Evolutionary conservation across 148 eudicot species (phyloP).

Genomic region (Fagopyrum tataricum): DNA sequence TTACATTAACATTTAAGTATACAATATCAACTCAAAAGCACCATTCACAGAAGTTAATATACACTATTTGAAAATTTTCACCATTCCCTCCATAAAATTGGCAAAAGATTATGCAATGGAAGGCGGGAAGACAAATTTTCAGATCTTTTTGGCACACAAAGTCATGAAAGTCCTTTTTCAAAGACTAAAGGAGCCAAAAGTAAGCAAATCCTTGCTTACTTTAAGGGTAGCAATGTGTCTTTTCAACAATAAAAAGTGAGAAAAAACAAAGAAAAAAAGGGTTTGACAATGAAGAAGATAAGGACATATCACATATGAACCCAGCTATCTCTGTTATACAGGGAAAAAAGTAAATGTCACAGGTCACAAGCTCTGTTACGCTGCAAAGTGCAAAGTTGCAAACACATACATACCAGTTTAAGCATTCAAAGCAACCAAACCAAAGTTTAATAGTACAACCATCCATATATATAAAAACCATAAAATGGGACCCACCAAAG

Average conservation of each 20-base stretch:
- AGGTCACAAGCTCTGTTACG: constrained; percentile 22
- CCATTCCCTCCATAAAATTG: background rate
- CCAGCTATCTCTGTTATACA: constrained; percentile 2
- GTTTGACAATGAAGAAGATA: constrained; percentile 15
- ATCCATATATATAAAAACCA: background rate
- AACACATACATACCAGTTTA: background rate
- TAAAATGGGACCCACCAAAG: background rate
- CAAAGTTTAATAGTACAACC: background rate
- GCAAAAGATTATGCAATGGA: background rate
- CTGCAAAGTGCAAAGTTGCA: constrained; percentile 14
- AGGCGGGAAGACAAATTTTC: constrained; percentile 4
- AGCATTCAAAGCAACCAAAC: constrained; percentile 2
- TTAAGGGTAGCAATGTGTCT: constrained; percentile 1
- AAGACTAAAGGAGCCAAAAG: background rate
- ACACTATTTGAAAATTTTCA: too few species aligned
- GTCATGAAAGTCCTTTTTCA: background rate
- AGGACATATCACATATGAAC: constrained; percentile 21
- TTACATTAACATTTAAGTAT: background rate
- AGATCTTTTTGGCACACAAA: background rate
- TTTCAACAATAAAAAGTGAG: background rate
- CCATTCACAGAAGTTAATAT: background rate
- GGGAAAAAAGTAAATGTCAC: constrained; percentile 22
- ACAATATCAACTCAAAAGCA: background rate
- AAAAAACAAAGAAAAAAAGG: background rate
- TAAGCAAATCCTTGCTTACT: background rate